Evolutionary conservation across 805 yeast genomes (phyloP).

Genomic region (Hermanozyma aechmeae): DNA sequence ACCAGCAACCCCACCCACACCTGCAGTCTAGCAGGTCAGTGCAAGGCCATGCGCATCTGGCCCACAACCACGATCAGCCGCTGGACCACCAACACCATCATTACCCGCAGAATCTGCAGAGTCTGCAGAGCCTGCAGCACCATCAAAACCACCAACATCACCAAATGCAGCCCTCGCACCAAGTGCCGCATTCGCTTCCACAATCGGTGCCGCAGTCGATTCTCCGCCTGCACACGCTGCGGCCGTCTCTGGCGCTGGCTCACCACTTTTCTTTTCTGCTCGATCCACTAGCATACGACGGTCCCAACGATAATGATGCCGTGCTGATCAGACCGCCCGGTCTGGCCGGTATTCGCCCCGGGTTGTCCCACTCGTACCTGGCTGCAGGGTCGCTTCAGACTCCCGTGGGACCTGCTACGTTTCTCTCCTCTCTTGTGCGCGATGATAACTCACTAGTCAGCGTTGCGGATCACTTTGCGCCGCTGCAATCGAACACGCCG

Average conservation of each 20-base stretch:
- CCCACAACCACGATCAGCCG: too few species aligned
- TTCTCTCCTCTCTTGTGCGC: conserved; percentile 7
- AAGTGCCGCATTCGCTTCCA: too few species aligned
- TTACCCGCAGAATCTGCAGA: neutral
- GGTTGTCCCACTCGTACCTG: too few species aligned
- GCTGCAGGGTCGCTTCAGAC: too few species aligned
- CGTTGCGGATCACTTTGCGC: conserved; percentile 18
- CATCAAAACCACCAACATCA: conserved; percentile 1
- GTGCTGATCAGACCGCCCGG: neutral
- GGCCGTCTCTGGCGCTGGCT: neutral
- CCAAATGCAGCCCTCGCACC: conserved; percentile 2
- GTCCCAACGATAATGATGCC: conserved; percentile 17
- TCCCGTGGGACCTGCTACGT: conserved; percentile 4
- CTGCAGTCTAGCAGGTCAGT: too few species aligned
- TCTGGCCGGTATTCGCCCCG: too few species aligned
- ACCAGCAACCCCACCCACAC: too few species aligned
- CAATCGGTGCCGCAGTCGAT: too few species aligned
- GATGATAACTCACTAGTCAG: conserved; percentile 21
- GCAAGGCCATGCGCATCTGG: too few species aligned
- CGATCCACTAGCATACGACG: conserved; percentile 42
- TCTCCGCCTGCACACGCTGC: too few species aligned
- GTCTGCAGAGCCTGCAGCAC: neutral
- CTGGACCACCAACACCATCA: neutral
- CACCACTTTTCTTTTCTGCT: conserved; percentile 24
- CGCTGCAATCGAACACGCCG: conserved; percentile 11